Evolutionary conservation across 768 basidiomycete genomes (phyloP).

Genomic region (Hemileccinum impolitum): DNA sequence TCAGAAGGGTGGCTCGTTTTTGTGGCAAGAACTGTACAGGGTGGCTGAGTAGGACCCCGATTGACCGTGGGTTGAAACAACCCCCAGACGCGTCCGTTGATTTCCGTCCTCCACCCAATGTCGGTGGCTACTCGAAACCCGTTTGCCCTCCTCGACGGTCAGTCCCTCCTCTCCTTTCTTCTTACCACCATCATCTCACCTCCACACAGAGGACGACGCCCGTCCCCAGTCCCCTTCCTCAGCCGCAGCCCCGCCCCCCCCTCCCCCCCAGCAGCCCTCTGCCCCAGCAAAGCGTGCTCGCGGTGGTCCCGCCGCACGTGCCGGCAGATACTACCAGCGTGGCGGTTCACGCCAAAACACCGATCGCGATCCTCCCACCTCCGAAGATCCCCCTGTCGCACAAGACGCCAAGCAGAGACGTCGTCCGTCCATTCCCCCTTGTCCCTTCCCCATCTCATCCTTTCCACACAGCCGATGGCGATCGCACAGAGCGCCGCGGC

Average conservation of each 20-base stretch:
- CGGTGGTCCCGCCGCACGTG: constrained; percentile 59
- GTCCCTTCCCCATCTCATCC: constrained; percentile 1
- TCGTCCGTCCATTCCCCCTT: constrained; percentile 21
- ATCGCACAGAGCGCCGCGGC: constrained; percentile 43
- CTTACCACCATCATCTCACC: background rate
- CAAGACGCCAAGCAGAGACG: constrained; percentile 33
- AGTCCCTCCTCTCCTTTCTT: constrained; percentile 24
- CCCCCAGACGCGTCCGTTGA: constrained; percentile 4
- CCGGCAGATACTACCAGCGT: constrained; percentile 67
- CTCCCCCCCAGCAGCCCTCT: constrained; percentile 30
- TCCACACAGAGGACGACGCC: constrained; percentile 44
- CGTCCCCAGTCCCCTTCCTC: constrained; percentile 39
- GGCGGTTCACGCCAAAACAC: constrained; percentile 50
- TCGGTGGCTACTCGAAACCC: constrained; percentile 89
- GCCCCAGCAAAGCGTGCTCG: constrained; percentile 44
- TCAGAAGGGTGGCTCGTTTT: constrained; percentile 15
- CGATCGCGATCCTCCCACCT: constrained; percentile 36
- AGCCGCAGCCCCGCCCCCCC: constrained; percentile 22
- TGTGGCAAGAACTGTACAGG: constrained; percentile 37
- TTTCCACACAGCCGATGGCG: constrained; percentile 36
- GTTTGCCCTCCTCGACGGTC: constrained; percentile 80
- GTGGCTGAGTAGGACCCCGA: constrained; percentile 50
- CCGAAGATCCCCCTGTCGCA: constrained; percentile 35
- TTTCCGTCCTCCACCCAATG: constrained; percentile 45
- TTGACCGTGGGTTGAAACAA: constrained; percentile 16